Evolutionary conservation across 2,329 filamentous ascomycete genomes (phyloP).

Genomic region (Xylariaceae sp.): DNA sequence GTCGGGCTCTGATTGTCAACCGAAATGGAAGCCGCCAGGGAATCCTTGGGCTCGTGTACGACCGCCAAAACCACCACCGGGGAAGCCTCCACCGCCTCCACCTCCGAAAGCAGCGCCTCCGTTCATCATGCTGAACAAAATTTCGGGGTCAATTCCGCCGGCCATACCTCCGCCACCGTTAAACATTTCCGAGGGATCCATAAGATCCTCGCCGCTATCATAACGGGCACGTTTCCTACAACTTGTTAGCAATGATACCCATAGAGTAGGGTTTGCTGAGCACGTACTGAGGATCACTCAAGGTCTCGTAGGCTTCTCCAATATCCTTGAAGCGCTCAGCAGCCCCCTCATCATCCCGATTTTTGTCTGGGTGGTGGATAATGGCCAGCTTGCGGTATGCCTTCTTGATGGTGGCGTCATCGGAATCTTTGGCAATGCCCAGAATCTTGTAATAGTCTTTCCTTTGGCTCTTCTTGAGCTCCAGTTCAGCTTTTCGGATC

Average conservation of each 20-base stretch:
- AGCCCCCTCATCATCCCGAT: conserved; percentile 81
- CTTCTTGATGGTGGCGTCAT: conserved; percentile 88
- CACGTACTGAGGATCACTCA: conserved; percentile 90
- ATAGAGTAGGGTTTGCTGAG: not conserved
- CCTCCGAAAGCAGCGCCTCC: conserved; percentile 62
- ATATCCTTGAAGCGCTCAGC: conserved; percentile 97
- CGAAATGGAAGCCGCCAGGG: conserved; percentile 64
- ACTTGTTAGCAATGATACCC: conserved; percentile 45
- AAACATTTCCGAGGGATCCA: conserved; percentile 88
- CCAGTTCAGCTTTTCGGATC: conserved; percentile 86
- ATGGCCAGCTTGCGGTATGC: conserved; percentile 96
- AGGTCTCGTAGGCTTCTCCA: conserved; percentile 92
- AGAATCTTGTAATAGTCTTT: conserved; percentile 99
- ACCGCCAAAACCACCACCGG: conserved; percentile 52
- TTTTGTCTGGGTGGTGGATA: conserved; percentile 96
- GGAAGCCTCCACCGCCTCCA: conserved; percentile 49
- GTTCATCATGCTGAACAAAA: conserved; percentile 86
- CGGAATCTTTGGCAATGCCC: conserved; percentile 82
- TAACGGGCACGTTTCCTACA: conserved; percentile 83
- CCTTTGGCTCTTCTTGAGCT: conserved; percentile 95
- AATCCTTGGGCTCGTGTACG: conserved; percentile 50
- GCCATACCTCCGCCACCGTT: conserved; percentile 59
- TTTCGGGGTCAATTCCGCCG: conserved; percentile 76
- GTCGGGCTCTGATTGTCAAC: conserved; percentile 48
- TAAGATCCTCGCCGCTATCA: conserved; percentile 89